Conservation (phyloP, 1,284 basidiomycete genomes). For the Cryptococcus sp. region DNA sequence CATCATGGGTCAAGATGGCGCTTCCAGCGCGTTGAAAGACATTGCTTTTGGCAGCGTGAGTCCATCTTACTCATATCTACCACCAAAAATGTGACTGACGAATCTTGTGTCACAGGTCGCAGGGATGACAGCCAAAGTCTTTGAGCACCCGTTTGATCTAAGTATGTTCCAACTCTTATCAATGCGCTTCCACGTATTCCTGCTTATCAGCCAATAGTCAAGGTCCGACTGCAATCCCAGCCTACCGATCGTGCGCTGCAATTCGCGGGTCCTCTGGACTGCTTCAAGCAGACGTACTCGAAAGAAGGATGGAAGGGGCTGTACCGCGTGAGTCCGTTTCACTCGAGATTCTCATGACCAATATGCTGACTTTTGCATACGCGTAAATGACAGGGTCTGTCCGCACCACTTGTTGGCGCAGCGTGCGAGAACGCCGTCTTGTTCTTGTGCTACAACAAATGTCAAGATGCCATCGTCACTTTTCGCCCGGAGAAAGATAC, state of each 20-base stretch:
- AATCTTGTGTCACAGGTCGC: slow-evolving; percentile 57
- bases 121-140: slow-evolving; percentile 76
- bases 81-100: neutral
- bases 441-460: slow-evolving; percentile 82
- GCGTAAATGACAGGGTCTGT: slow-evolving; percentile 68
- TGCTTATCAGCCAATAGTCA: slow-evolving; percentile 47
- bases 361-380: neutral
- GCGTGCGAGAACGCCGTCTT: slow-evolving; percentile 86
- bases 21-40: slow-evolving; percentile 49
- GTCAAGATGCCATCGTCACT: slow-evolving; percentile 66
- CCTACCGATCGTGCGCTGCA: slow-evolving; percentile 69
- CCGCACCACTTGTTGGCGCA: slow-evolving; percentile 84
- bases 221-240: slow-evolving; percentile 80
- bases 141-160: slow-evolving; percentile 83
- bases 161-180: slow-evolving; percentile 50
- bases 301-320: slow-evolving; percentile 76
- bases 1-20: slow-evolving; percentile 15
- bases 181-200: neutral
- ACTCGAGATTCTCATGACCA: neutral
- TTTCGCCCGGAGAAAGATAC: slow-evolving; percentile 18
- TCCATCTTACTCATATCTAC: neutral
- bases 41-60: slow-evolving; percentile 56
- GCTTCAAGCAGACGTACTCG: slow-evolving; percentile 71
- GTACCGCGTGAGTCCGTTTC: slow-evolving; percentile 66
- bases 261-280: slow-evolving; percentile 78